phyloP scores from a whole-genome alignment of 495 filamentous ascomycete species.

The Letharia lupina region DNA sequence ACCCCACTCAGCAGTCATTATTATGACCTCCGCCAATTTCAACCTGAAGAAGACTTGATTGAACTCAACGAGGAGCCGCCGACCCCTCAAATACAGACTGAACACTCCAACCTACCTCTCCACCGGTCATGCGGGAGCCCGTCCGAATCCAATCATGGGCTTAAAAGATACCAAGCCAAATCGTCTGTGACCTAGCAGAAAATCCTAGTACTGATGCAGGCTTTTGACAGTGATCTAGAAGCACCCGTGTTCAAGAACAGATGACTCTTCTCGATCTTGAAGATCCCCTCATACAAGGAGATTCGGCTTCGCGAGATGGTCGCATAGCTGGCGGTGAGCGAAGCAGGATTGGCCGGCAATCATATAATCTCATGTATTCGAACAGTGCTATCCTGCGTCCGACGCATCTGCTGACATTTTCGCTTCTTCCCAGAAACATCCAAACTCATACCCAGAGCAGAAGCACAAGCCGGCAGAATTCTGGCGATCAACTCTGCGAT shows the following conservation, averaged over 20 bases:
- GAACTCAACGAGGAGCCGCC: conserved; percentile 2
- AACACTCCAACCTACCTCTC: background rate
- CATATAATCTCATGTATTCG: background rate
- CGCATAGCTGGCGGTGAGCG: background rate
- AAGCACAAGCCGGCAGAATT: conserved; percentile 4
- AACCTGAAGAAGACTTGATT: conserved; percentile 7
- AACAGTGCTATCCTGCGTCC: too few relatives aligned
- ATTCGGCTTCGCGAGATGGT: background rate
- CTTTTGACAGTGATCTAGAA: background rate
- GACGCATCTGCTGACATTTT: background rate
- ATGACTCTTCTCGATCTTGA: conserved; percentile 7
- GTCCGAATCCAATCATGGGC: background rate
- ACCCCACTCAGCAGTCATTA: background rate
- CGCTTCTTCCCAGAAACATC: background rate
- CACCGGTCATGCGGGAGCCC: background rate
- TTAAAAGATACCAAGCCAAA: background rate
- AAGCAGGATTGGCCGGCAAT: background rate
- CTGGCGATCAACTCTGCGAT: conserved; percentile 11
- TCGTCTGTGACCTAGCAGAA: background rate
- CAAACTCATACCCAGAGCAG: background rate
- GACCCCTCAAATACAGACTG: background rate
- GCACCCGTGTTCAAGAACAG: background rate
- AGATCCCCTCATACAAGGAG: background rate
- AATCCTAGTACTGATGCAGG: background rate
- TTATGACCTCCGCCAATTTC: conserved; percentile 6